A percentile compares a stretch with the other conserved stretches of the same genome.
These are phyloP conservation scores for Lotmaria passim DNA, from an alignment of 208 protist genomes.

Conservation along the genomic window DNA sequence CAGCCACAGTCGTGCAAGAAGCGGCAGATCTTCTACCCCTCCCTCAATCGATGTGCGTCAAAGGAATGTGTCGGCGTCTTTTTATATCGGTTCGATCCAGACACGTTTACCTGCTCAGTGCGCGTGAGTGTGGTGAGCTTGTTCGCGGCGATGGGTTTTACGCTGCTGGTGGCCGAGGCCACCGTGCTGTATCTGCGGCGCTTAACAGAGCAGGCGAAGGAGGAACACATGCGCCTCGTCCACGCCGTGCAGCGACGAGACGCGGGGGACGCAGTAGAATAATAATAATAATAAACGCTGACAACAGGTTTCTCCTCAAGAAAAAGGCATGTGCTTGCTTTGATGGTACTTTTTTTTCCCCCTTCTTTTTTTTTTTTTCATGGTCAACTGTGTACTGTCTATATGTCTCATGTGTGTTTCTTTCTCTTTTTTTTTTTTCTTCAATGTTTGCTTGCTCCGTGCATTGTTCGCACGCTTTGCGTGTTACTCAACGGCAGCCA, in stretches of 20 bases:
- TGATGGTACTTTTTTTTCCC: no score
- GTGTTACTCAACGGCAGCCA: no score
- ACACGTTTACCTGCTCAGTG: constrained; percentile 47
- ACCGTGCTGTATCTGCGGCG: constrained; percentile 45
- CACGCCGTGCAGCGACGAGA: constrained; percentile 40
- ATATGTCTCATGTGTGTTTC: no score
- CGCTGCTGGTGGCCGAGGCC: constrained; percentile 40
- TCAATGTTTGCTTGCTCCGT: no score
- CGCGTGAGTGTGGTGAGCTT: constrained; percentile 23
- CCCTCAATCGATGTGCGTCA: constrained; percentile 55
- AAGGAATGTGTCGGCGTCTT: constrained; percentile 40
- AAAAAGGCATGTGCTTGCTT: no score
- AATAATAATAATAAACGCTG: no score
- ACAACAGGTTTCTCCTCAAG: no score
- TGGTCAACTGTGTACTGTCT: no score
- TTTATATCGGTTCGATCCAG: constrained; percentile 43
- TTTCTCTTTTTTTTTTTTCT: no score
- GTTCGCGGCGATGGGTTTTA: constrained; percentile 34
- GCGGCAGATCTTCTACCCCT: constrained; percentile 40
- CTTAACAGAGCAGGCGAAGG: constrained; percentile 33
- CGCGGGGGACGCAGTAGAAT: constrained; percentile 19
- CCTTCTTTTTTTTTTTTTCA: no score
- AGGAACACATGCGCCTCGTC: constrained; percentile 42
- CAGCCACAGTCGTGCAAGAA: constrained; percentile 23
- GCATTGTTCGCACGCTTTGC: no score